These are phyloP conservation scores for Andrographis paniculata DNA, from an alignment of 305 asterid genomes.

Conservation along the genomic window DNA sequence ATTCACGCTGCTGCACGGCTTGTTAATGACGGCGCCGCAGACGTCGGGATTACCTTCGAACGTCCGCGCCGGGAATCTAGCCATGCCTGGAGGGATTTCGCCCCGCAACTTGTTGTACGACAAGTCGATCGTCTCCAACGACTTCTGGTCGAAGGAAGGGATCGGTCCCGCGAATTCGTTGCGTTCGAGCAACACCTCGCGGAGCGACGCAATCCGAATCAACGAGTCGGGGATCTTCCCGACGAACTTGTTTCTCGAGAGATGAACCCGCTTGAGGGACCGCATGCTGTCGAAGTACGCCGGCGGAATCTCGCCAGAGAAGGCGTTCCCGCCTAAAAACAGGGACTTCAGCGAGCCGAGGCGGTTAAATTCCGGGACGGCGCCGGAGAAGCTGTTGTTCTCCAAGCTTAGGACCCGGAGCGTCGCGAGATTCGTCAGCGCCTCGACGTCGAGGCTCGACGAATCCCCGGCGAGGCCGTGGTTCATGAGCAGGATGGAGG, in stretches of 20 bases:
- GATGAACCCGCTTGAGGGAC: constrained; percentile 49
- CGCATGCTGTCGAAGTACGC: constrained; percentile 45
- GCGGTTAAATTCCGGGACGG: constrained; percentile 46
- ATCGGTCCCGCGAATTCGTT: constrained; percentile 54
- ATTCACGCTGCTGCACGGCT: constrained; percentile 23
- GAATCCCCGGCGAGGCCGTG: constrained; percentile 37
- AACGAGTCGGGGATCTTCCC: constrained; percentile 55
- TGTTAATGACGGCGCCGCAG: constrained; percentile 41
- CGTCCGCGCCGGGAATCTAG: constrained; percentile 32
- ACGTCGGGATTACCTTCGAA: constrained; percentile 42
- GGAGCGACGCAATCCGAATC: constrained; percentile 21
- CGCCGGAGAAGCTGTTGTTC: constrained; percentile 50
- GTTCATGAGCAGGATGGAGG: constrained; percentile 31
- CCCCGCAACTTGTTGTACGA: constrained; percentile 56
- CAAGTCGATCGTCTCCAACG: constrained; percentile 27
- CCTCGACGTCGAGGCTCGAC: constrained; percentile 15
- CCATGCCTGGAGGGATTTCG: constrained; percentile 45
- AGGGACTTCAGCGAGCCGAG: constrained; percentile 47
- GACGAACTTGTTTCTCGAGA: constrained; percentile 39
- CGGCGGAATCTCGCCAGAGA: constrained; percentile 44
- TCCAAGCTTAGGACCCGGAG: constrained; percentile 49
- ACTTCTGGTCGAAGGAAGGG: constrained; percentile 33
- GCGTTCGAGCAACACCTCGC: constrained; percentile 31
- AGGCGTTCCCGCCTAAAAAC: constrained; percentile 30
- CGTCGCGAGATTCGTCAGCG: constrained; percentile 19